Percentiles rank a stretch among this genome's conserved stretches.
These are phyloP conservation scores for Colletotrichum lindemuthianum DNA, from an alignment of 2,329 filamentous ascomycete genomes.

Conservation along the genomic window DNA sequence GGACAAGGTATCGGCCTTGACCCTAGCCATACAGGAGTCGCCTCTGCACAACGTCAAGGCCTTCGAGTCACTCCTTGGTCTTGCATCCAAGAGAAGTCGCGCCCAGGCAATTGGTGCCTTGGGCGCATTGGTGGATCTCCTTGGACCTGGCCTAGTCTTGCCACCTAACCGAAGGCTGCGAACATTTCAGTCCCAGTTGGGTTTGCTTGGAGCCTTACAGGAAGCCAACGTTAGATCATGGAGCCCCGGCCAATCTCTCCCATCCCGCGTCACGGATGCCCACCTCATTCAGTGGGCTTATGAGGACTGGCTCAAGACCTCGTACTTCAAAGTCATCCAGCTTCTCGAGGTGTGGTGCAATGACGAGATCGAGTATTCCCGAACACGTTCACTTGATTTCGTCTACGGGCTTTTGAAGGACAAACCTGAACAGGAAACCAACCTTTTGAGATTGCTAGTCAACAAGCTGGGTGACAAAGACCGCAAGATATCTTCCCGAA, in stretches of 20 bases:
- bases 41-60: conserved; percentile 92
- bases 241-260: conserved; percentile 75
- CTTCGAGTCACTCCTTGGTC: conserved; percentile 81
- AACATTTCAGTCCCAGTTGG: conserved; percentile 82
- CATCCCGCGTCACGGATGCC: conserved; percentile 75
- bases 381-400: conserved; percentile 87
- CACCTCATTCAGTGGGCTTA: conserved; percentile 91
- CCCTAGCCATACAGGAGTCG: conserved; percentile 93
- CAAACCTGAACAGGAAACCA: conserved; percentile 97
- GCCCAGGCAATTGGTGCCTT: conserved; percentile 93
- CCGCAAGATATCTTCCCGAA: conserved; percentile 92
- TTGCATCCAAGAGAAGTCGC: conserved; percentile 94
- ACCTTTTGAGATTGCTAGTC: conserved; percentile 87
- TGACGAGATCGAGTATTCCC: conserved; percentile 94
- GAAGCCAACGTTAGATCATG: conserved; percentile 67
- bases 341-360: conserved; percentile 92
- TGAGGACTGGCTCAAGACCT: conserved; percentile 94
- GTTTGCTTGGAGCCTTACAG: conserved; percentile 76
- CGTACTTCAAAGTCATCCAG: conserved; percentile 93
- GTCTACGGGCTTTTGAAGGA: conserved; percentile 92
- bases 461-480: conserved; percentile 97
- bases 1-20: conserved; percentile 95
- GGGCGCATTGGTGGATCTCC: conserved; percentile 90
- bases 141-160: conserved; percentile 87
- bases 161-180: conserved; percentile 84